Percentiles rank a stretch among this genome's conserved stretches.
These are phyloP conservation scores for Clonostachys rhizophaga DNA, from an alignment of 2,329 filamentous ascomycete genomes.

Conservation along the genomic window DNA sequence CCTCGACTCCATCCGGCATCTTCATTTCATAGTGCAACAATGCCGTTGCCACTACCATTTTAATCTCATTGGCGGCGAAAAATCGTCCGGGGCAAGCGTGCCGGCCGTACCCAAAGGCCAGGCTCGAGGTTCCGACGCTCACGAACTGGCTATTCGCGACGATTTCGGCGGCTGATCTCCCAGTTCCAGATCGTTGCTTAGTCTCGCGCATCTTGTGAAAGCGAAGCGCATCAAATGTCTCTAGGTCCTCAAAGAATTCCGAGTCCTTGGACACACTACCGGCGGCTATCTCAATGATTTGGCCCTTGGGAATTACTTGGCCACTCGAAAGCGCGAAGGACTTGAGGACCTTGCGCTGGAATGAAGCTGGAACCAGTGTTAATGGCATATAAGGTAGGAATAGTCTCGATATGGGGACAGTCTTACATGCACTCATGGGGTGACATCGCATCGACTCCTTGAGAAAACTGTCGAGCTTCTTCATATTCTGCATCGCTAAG, in stretches of 20 bases:
- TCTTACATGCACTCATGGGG: conserved; percentile 21
- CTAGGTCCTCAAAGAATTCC: conserved; percentile 19
- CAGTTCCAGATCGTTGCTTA: not conserved
- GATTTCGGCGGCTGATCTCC: conserved; percentile 7
- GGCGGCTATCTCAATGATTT: conserved; percentile 33
- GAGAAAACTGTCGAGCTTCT: conserved; percentile 34
- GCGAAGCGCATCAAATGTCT: conserved; percentile 35
- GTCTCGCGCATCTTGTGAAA: conserved; percentile 32
- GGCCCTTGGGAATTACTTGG: conserved; percentile 38
- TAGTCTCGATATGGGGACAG: conserved; percentile 7
- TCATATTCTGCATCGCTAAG: conserved; percentile 27
- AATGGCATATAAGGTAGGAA: not conserved
- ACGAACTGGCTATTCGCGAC: conserved; percentile 30
- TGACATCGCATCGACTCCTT: conserved; percentile 28
- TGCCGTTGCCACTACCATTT: conserved; percentile 33
- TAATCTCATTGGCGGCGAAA: conserved; percentile 39
- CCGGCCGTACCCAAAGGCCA: conserved; percentile 30
- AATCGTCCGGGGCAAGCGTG: conserved; percentile 37
- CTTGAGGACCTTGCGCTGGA: conserved; percentile 43
- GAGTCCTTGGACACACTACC: conserved; percentile 29
- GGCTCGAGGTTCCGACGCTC: conserved; percentile 24
- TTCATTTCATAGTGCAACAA: conserved; percentile 32
- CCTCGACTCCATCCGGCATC: conserved; percentile 1
- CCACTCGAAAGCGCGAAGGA: conserved; percentile 49
- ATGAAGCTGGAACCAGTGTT: conserved; percentile 28